Evolutionary conservation across 805 yeast species (phyloP).

Genomic region (Barnettozyma populi): DNA sequence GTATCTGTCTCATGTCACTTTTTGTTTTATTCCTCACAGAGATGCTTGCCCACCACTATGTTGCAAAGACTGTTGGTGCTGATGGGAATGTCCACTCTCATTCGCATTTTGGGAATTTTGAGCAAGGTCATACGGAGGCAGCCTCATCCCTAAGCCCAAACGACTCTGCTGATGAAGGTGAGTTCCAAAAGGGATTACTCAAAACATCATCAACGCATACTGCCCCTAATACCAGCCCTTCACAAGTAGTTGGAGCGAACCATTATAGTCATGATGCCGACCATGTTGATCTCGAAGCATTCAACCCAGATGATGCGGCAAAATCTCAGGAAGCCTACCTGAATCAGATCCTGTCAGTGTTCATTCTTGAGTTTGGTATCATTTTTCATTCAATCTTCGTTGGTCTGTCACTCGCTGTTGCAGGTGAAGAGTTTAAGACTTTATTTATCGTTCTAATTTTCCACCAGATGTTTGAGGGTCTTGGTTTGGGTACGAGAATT

Average conservation of each 20-base stretch:
- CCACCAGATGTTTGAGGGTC: conserved; percentile 83
- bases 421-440: conserved; percentile 71
- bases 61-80: conserved; percentile 28
- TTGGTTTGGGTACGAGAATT: conserved; percentile 77
- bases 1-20: conserved; percentile 43
- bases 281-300: conserved; percentile 40
- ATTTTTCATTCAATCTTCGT: conserved; percentile 79
- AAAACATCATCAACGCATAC: not conserved
- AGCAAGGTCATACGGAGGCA: conserved; percentile 5
- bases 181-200: not conserved
- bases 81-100: conserved; percentile 36
- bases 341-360: conserved; percentile 50
- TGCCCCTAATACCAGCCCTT: not conserved
- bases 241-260: conserved; percentile 26
- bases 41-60: conserved; percentile 39
- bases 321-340: conserved; percentile 41
- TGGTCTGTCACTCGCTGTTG: conserved; percentile 71
- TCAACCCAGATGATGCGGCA: conserved; percentile 31
- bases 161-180: conserved; percentile 10
- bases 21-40: conserved; percentile 45
- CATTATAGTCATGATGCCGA: conserved; percentile 41
- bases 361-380: conserved; percentile 72
- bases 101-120: conserved; percentile 47
- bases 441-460: conserved; percentile 64
- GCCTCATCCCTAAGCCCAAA: conserved; percentile 8